Base-by-base conservation (phyloP, 2,329 filamentous ascomycete species). In the Claviceps monticola region DNA sequence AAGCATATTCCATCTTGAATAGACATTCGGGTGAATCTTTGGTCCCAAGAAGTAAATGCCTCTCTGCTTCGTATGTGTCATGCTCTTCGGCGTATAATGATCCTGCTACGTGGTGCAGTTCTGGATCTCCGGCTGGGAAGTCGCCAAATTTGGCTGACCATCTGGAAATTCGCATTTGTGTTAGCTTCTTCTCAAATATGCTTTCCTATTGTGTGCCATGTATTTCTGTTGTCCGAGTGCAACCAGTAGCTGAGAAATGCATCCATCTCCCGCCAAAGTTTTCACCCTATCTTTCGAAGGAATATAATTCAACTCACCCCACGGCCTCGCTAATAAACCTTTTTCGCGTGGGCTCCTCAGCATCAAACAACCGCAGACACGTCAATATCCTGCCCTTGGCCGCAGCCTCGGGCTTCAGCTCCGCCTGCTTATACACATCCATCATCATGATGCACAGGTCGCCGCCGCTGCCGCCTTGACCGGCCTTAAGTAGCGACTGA, bases 401-500 rank as follows among this genome's bases (percentile, higher is more conserved):
- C 47, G 72, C 74, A n/a, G 83, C 74, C 66, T 95, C 86, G 16
- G 84, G 82, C 70, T 79, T 82, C 61, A 90, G 77, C 68, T 86
- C 84, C 4, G 86, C 88, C 71, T 95, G 90, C 64, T 83, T 84
- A 74, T 94, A 95, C 51, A 95, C 88, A 56, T 96, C 93, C 57
- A 95, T 77, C 56, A 98, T 74, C 70, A 95, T 80, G 63, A 93
- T 77, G 62, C 86, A 87, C 55, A 98, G 71, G 65, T 98, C 93
- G 47, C 90, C 91, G 53, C 91, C 93, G 58, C 87, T 94, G 38
- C 90, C 90, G 51, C 89, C 89, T 68, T 96, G 90, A n/a, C 88
- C 88, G 26, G 91, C 90, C 66, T 88, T 86, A 44, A 98, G 78
- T 9, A 98, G 79, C 29, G 90, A 83, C 59, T 86, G 83, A 1